Percentiles rank a stretch among this genome's conserved stretches.
These are phyloP conservation scores for Gypsophila paniculata DNA, from an alignment of 179 eudicot species.

Conservation along the genomic window DNA sequence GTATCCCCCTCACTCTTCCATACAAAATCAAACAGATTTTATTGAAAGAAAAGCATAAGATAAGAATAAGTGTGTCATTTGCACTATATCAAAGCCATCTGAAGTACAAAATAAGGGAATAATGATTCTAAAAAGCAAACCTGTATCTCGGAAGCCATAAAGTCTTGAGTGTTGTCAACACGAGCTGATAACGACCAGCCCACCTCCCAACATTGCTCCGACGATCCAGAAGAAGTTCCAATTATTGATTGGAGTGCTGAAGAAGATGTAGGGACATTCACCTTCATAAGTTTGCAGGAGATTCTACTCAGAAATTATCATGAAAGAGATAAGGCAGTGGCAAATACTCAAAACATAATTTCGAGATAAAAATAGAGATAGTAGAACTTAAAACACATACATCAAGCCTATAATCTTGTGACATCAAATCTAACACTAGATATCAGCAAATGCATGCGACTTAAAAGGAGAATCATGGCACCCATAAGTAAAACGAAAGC, in stretches of 20 bases:
- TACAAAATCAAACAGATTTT: no score
- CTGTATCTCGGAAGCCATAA: constrained; percentile 36
- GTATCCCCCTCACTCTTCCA: no score
- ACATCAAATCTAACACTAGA: background rate
- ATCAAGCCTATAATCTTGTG: constrained; percentile 7
- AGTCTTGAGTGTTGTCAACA: constrained; percentile 36
- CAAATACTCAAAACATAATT: no score
- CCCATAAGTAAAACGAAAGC: background rate
- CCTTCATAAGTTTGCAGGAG: constrained; percentile 44
- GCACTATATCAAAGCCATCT: no score
- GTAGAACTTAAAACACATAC: constrained; percentile 1
- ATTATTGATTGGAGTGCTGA: constrained; percentile 60
- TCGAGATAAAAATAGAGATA: constrained; percentile 9
- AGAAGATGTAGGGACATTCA: constrained; percentile 68
- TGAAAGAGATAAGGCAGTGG: constrained; percentile 9
- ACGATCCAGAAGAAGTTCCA: constrained; percentile 63
- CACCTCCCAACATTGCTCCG: constrained; percentile 77
- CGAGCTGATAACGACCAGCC: constrained; percentile 88
- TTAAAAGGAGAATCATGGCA: background rate
- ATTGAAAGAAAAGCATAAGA: no score
- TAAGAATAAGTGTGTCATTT: no score
- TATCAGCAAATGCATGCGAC: background rate
- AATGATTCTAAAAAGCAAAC: constrained; percentile 35
- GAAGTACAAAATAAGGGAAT: no score
- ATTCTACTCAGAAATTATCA: constrained; percentile 27